phyloP scores from a whole-genome alignment of 352 stramenopile genomes.

The Phytophthora megakarya region DNA sequence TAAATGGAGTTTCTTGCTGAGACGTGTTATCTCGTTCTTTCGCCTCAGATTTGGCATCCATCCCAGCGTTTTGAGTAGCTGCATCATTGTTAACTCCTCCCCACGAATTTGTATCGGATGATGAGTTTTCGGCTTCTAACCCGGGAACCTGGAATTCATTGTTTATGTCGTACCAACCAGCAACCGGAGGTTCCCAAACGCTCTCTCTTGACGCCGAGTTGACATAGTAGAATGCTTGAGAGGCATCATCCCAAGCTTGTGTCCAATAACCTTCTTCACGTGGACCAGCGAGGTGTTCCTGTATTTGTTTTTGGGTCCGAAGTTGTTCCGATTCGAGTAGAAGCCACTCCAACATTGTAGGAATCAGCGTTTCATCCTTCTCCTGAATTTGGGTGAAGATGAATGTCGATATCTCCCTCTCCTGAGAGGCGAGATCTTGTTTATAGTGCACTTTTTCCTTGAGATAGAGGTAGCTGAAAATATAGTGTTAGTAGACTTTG shows the following conservation, averaged over 20 bases:
- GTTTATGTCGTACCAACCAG: slow-evolving; percentile 71
- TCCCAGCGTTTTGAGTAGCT: not conserved
- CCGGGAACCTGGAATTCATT: slow-evolving; percentile 53
- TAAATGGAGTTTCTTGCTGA: slow-evolving; percentile 1
- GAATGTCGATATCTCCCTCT: slow-evolving; percentile 68
- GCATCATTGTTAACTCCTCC: not conserved
- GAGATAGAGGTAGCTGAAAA: slow-evolving; percentile 68
- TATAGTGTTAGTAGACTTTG: slow-evolving; percentile 7
- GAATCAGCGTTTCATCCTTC: slow-evolving; percentile 59
- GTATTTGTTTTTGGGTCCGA: slow-evolving; percentile 66
- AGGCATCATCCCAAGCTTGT: slow-evolving; percentile 67
- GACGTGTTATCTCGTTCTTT: slow-evolving; percentile 19
- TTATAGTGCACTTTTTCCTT: slow-evolving; percentile 84
- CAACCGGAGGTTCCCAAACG: slow-evolving; percentile 58
- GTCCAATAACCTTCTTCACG: slow-evolving; percentile 60
- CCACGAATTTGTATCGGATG: slow-evolving; percentile 5
- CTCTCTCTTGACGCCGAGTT: slow-evolving; percentile 62
- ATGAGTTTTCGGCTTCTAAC: slow-evolving; percentile 6
- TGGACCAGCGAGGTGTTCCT: slow-evolving; percentile 52
- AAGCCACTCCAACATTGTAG: slow-evolving; percentile 76
- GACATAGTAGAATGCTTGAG: slow-evolving; percentile 68
- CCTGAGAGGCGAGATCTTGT: slow-evolving; percentile 68
- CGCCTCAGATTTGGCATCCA: not conserved
- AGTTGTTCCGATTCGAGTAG: slow-evolving; percentile 73
- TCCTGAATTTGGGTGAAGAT: slow-evolving; percentile 66